Evolutionary conservation across 495 filamentous ascomycete species (phyloP).

Genomic region (Aspergillus wentii): DNA sequence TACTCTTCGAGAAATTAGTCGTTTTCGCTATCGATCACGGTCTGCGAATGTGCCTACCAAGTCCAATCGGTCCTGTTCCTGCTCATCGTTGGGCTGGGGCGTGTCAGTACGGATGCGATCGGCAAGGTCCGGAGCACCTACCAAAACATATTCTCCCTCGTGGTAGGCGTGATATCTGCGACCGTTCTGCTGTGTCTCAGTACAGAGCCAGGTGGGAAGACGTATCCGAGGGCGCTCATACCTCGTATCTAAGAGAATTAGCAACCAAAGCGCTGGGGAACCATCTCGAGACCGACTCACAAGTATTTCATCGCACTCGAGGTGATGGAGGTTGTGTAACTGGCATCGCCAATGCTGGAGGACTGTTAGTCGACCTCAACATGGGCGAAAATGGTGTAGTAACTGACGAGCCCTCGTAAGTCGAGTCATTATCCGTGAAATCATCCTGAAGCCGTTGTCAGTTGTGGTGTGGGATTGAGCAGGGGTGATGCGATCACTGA

Average conservation of each 20-base stretch:
- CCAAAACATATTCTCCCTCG: constrained; percentile 26
- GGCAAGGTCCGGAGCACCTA: too few species aligned
- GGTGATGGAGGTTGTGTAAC: constrained; percentile 2
- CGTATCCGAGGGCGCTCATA: constrained; percentile 20
- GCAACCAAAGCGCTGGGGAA: background rate
- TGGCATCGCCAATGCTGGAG: constrained; percentile 2
- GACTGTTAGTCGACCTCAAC: background rate
- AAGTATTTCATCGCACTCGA: constrained; percentile 1
- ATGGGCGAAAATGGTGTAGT: background rate
- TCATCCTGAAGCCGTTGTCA: background rate
- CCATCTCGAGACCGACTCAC: background rate
- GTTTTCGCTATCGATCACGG: background rate
- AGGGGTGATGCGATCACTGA: background rate
- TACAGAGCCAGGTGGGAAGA: too few species aligned
- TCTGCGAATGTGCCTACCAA: constrained; percentile 30
- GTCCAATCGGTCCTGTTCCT: constrained; percentile 69
- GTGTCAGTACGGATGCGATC: too few species aligned
- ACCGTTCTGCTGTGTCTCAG: constrained; percentile 25
- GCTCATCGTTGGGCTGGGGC: constrained; percentile 39
- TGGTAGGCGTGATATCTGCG: constrained; percentile 29
- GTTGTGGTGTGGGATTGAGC: background rate
- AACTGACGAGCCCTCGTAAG: background rate
- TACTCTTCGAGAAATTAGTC: constrained; percentile 24
- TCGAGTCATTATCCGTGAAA: background rate
- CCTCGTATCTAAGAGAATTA: constrained; percentile 3